Evolutionary conservation across 1,284 basidiomycete species (phyloP).

Genomic region (Erythrobasidium hasegawianum): DNA sequence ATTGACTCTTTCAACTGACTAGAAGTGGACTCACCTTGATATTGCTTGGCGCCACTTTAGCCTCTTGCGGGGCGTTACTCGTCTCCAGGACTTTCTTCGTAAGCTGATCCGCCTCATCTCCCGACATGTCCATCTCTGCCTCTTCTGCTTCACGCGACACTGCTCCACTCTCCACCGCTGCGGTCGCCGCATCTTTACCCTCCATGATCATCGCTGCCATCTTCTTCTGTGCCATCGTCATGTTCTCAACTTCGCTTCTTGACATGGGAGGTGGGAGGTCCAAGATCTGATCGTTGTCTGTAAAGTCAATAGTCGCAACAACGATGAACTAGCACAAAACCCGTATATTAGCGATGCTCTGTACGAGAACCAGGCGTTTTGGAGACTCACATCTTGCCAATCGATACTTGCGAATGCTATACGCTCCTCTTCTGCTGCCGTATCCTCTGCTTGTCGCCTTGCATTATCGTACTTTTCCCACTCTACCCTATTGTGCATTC

Average conservation of each 20-base stretch:
- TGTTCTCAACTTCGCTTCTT: conserved; percentile 88
- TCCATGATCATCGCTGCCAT: conserved; percentile 99
- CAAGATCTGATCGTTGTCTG: conserved; percentile 79
- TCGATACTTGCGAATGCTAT: conserved; percentile 93
- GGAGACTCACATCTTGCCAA: conserved; percentile 72
- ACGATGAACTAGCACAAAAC: conserved; percentile 73
- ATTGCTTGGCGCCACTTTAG: conserved; percentile 16
- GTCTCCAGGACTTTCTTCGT: conserved; percentile 51
- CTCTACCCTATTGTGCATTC: conserved; percentile 72
- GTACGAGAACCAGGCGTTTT: not conserved
- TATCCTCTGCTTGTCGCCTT: conserved; percentile 76
- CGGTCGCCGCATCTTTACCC: conserved; percentile 58
- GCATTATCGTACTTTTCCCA: conserved; percentile 83
- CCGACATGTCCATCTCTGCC: conserved; percentile 68
- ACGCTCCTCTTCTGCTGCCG: conserved; percentile 83
- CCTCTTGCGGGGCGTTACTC: conserved; percentile 49
- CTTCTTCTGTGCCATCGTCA: conserved; percentile 93
- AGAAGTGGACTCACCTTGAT: conserved; percentile 52
- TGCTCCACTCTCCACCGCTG: conserved; percentile 65
- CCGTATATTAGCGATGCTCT: not conserved
- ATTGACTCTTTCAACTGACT: not conserved
- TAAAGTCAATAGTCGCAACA: conserved; percentile 98
- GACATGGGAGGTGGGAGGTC: conserved; percentile 94
- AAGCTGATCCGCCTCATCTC: conserved; percentile 70
- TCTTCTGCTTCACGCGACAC: conserved; percentile 66